Conservation (phyloP, 495 filamentous ascomycete genomes). For the Mytilinidion resinicola region DNA sequence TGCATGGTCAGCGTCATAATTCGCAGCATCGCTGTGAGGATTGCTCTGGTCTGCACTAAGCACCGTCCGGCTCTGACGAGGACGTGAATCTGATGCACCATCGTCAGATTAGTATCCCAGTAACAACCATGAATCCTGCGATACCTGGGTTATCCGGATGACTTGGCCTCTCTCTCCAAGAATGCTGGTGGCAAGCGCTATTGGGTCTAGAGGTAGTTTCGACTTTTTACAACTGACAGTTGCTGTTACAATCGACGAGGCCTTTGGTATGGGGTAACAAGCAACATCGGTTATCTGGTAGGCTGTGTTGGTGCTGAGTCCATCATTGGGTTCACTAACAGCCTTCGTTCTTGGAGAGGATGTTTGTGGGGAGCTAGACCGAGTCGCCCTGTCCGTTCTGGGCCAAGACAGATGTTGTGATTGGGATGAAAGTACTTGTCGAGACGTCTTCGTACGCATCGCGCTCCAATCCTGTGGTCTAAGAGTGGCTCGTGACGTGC, state of each 20-base stretch:
- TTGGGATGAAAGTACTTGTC: conserved; percentile 3
- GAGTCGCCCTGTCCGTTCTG: not conserved
- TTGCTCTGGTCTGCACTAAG: not conserved
- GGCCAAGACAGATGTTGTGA: not conserved
- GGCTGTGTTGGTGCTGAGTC: not conserved
- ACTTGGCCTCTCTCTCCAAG: not conserved
- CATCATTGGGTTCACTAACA: not conserved
- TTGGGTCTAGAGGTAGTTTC: not conserved
- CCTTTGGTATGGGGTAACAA: not conserved
- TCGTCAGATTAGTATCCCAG: not conserved
- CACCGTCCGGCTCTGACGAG: not conserved
- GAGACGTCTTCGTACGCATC: not conserved
- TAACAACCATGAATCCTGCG: not conserved
- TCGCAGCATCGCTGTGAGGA: not conserved
- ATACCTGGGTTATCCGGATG: no score
- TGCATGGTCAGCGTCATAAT: not conserved
- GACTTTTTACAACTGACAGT: not conserved
- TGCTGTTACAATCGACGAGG: not conserved
- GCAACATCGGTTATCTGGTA: not conserved
- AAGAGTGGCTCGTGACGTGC: conserved; percentile 2
- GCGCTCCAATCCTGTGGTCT: not conserved
- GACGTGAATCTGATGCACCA: not conserved
- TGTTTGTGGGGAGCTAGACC: no score
- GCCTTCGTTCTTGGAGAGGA: no score
- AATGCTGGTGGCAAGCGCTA: not conserved